A percentile compares a stretch with the other conserved stretches of the same genome.
Evolutionary conservation across 2,329 filamentous ascomycete genomes (phyloP).

Genomic region (Claviceps pusilla): DNA sequence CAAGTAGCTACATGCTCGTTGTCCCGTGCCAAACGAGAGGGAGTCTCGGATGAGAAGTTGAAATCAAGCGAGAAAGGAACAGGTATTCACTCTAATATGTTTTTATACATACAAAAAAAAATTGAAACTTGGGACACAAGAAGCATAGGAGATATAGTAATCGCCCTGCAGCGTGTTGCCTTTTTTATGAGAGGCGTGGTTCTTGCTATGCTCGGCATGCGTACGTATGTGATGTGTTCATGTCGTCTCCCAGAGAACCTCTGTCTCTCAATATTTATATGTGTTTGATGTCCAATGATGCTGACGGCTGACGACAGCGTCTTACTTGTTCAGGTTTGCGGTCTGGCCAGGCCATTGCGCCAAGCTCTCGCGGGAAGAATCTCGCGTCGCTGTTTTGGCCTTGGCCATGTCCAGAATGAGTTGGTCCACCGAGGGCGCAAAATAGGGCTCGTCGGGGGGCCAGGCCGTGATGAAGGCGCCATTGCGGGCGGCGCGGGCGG

Average conservation of each 20-base stretch:
- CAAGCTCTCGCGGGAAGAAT: not conserved
- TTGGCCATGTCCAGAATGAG: not conserved
- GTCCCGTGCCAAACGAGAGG: not conserved
- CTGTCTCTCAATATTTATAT: not conserved
- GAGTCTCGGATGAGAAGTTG: not conserved
- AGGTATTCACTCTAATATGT: not conserved
- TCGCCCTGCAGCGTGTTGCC: not conserved
- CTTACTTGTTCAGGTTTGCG: not conserved
- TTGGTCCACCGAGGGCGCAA: conserved; percentile 2
- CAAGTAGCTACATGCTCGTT: not conserved
- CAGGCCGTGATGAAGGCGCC: conserved; percentile 16
- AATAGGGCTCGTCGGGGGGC: conserved; percentile 14
- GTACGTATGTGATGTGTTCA: not conserved
- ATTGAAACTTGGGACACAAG: not conserved
- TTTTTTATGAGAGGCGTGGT: not conserved
- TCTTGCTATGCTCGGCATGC: not conserved
- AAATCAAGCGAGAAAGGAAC: not conserved
- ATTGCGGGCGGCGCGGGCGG: conserved; percentile 9
- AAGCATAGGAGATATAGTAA: not conserved
- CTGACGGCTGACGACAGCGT: too few relatives aligned
- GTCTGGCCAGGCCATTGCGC: not conserved
- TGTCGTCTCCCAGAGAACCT: not conserved
- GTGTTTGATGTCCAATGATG: not conserved
- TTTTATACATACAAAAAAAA: not conserved
- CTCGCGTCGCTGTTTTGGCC: not conserved